Percentiles rank a stretch among this genome's conserved stretches.
Evolutionary conservation across 2,329 filamentous ascomycete genomes (phyloP).

Genomic region (Trichothecium roseum): DNA sequence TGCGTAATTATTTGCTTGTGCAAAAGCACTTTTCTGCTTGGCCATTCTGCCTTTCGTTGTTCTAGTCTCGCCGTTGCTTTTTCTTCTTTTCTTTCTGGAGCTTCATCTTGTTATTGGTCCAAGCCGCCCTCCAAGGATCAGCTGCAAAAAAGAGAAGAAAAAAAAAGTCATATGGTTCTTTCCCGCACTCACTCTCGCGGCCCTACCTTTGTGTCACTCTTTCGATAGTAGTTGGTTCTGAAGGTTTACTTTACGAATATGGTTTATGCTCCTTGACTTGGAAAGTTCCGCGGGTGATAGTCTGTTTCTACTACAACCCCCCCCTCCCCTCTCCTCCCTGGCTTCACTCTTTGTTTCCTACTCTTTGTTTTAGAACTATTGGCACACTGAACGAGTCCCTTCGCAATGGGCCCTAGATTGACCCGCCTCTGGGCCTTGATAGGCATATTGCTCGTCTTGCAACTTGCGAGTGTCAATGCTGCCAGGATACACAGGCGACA

Average conservation of each 20-base stretch:
- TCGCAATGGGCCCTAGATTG: conserved; percentile 22
- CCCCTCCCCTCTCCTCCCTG: too few species aligned
- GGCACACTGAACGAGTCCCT: too few species aligned
- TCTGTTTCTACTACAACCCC: background rate
- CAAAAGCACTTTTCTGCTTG: conserved; percentile 1
- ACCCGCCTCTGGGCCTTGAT: conserved; percentile 25
- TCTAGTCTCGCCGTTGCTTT: background rate
- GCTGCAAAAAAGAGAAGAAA: too few species aligned
- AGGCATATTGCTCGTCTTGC: conserved; percentile 25
- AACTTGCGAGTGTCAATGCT: conserved; percentile 23
- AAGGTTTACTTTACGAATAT: background rate
- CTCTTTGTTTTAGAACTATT: too few species aligned
- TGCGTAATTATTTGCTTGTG: background rate
- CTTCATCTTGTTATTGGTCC: too few species aligned
- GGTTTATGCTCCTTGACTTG: background rate
- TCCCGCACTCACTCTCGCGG: background rate
- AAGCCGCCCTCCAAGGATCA: too few species aligned
- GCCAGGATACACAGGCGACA: conserved; percentile 22
- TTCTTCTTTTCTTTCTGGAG: background rate
- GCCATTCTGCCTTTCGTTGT: background rate
- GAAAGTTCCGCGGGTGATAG: conserved; percentile 1
- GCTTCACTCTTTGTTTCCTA: too few species aligned
- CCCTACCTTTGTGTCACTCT: background rate
- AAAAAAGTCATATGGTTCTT: conserved; percentile 2
- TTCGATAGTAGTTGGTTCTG: background rate